Base-by-base conservation (phyloP, 176 grass and related monocot species). In the Musa troglodytarum region DNA sequence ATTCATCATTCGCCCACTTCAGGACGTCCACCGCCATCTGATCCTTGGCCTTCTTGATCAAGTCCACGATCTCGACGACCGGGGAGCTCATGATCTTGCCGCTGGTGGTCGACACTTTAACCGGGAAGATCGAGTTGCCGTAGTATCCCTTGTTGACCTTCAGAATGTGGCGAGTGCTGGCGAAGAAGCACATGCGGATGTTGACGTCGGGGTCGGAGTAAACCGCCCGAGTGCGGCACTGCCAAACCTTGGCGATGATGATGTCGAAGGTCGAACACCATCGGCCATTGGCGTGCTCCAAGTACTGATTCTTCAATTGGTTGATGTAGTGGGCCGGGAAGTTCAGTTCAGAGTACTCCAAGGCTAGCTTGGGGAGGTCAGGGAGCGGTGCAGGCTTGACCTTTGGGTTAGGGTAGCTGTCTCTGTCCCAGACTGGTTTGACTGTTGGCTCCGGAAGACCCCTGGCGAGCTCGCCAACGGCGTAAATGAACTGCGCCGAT, bases 21-120 rank as follows among this genome's bases (percentile, higher is more conserved):
- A 24, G 10, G 67, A 83, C 70, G 1, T 26, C 57, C 1, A 20
- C 17, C 16, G 69, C 26, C 57, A 81, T 55, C 67, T 15, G 49
- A 9, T 81, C 55, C 68, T 81, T 81, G 17, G 80, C 80, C 19
- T 82, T 10, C 63, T 57, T 82, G 73, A 76, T 82, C 50, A 56
- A 54, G 71, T 23, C 64, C 12, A 66, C 53, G 3, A 66, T 58
- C 43, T 64, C 80, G 13, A 74, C 21, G 10, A 82, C 53, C 10
- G 80, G 57, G 2, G 14, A 68, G 19, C 49, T 12, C 8, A 11
- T 17, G 58, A 76, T 68, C 58, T 68, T 51, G 12, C 72, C 70
- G 1, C 58, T 76, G 11, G 80, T 75, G 10, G 53, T 34, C 1
- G 49, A 29, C 10, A 82, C 55, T 10, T 49, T 65, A 26, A 63